These are phyloP conservation scores for Aphanomyces invadans DNA, from an alignment of 352 stramenopile genomes.

Conservation along the genomic window DNA sequence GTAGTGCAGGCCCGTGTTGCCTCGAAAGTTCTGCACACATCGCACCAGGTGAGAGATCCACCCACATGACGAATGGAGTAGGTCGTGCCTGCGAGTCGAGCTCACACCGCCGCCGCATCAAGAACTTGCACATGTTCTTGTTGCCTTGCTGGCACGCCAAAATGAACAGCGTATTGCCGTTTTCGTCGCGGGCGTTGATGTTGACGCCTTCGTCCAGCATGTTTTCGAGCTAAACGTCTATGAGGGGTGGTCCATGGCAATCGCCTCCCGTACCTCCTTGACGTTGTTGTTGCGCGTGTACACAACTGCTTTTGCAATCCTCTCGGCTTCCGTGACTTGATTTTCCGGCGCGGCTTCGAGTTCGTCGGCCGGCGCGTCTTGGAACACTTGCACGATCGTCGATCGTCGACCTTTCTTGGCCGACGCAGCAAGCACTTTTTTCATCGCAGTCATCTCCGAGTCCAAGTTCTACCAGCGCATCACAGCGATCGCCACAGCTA, in stretches of 20 bases:
- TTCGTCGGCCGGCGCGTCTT: conserved; percentile 5
- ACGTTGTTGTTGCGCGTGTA: conserved; percentile 77
- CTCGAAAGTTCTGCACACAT: conserved; percentile 83
- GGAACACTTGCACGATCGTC: conserved; percentile 20
- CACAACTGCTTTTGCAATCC: conserved; percentile 43
- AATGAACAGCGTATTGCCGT: conserved; percentile 94
- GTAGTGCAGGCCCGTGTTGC: conserved; percentile 95
- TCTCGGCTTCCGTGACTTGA: conserved; percentile 13
- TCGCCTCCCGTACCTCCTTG: conserved; percentile 40
- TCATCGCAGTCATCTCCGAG: conserved; percentile 9
- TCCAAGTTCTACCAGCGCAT: conserved; percentile 14
- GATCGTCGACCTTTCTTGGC: background rate
- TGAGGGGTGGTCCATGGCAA: too few species aligned
- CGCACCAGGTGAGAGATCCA: background rate
- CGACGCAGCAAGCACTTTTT: conserved; percentile 10
- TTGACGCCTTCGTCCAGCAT: conserved; percentile 84
- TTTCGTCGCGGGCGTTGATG: conserved; percentile 87
- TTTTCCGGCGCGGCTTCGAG: background rate
- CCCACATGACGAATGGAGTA: conserved; percentile 1
- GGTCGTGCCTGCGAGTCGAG: conserved; percentile 82
- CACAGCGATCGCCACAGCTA: background rate
- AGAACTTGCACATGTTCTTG: conserved; percentile 93
- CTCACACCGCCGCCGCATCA: conserved; percentile 87
- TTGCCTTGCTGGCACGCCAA: conserved; percentile 92
- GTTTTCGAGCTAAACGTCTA: conserved; percentile 84